Evolutionary conservation across 106 monocot species (phyloP), one percentile per base, ranked within the genome.

Genomic region (Xerophyta viscosa): DNA sequence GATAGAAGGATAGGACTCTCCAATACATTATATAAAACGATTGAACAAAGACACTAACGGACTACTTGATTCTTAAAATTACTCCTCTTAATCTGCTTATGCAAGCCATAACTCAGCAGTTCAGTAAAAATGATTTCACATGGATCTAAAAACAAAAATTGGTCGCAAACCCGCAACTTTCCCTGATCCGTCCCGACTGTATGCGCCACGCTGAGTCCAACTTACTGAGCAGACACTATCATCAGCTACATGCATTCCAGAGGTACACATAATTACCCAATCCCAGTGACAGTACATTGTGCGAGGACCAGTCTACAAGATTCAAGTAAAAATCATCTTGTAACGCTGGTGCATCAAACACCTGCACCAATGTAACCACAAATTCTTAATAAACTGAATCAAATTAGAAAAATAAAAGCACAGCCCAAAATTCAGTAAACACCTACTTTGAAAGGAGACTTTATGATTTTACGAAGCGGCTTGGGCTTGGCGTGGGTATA

Each of bases 241-340:
- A 59, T 84, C 84, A 31, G 60, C 88, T 98, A 64, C 89, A 98
- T 9, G 86, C 96, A 80, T 90, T 98, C 96, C 96, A 98, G n/a
- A 98, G 64, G 63, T 98, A 98, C 27, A 98, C 96, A 25, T 82
- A 86, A 71, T 86, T 90, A 12, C 96, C 96, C 65, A 98, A 47
- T 18, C 86, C 89, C 43, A 98, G 89, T 3, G 89, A 85, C 41
- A 98, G 41, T 54, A 98, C 69, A 82, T 98, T 98, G 39, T 90
- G 70, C 8, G 82, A 66, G 8, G 89, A 90, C 96, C 96, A 98
- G 58, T 98, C 96, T 11, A 98, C 96, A 6, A 98, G 89, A 56
- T 98, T 98, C 62, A 89, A 62, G 58, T 98, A 98, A 67, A 89
- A 98, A 77, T 98, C 96, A 37, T 98, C 96, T 53, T 86, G 89